Percentiles rank a stretch among this genome's conserved stretches.
phyloP scores from a whole-genome alignment of 1,284 basidiomycete genomes.

The Tilletia caries region DNA sequence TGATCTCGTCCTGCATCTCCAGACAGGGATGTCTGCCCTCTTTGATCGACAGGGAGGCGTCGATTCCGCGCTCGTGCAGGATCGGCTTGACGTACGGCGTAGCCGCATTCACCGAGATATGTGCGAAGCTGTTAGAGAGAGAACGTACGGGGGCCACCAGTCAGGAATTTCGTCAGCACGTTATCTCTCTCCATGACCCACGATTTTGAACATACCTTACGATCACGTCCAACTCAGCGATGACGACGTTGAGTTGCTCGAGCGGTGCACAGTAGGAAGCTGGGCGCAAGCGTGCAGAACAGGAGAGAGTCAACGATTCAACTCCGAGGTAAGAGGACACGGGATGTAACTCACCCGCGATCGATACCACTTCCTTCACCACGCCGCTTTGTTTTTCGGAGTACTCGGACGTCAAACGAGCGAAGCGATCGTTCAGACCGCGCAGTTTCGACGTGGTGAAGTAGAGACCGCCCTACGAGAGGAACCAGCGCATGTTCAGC shows the following conservation, averaged over 20 bases:
- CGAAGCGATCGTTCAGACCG: constrained; percentile 70
- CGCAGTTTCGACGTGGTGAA: constrained; percentile 83
- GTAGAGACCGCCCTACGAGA: constrained; percentile 66
- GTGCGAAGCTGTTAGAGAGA: constrained; percentile 68
- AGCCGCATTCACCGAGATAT: constrained; percentile 81
- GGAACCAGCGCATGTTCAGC: not conserved
- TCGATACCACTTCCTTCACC: constrained; percentile 88
- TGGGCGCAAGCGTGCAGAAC: not conserved
- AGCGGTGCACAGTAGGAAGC: constrained; percentile 74
- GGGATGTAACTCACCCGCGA: constrained; percentile 68
- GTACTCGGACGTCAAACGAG: constrained; percentile 70
- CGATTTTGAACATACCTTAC: constrained; percentile 49
- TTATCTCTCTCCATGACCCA: not conserved
- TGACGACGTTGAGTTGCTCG: constrained; percentile 78
- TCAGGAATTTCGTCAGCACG: too few relatives aligned
- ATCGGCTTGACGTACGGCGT: constrained; percentile 81
- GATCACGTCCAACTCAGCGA: constrained; percentile 90
- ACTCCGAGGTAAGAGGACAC: too few relatives aligned
- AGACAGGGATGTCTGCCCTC: constrained; percentile 80
- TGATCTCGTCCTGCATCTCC: constrained; percentile 91
- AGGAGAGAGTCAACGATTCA: too few relatives aligned
- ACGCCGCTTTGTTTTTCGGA: constrained; percentile 72
- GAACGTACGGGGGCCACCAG: not conserved
- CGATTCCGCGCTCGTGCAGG: constrained; percentile 33
- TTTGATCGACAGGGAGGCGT: constrained; percentile 29